Evolutionary conservation across 176 grass and related monocot genomes (phyloP).

Genomic region (Leersia perrieri): DNA sequence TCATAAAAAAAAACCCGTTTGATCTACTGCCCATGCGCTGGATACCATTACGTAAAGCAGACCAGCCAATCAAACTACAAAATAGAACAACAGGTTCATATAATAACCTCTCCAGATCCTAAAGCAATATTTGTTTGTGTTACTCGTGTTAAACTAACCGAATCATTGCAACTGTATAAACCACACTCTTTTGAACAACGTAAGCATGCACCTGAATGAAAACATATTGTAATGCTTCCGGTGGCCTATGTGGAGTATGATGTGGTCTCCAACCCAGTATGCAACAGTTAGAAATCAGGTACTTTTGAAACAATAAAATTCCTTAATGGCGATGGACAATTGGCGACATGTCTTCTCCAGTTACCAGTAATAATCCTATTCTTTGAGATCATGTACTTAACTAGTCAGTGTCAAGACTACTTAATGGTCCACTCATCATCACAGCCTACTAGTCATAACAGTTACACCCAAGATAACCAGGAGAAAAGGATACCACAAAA

Average conservation of each 20-base stretch:
- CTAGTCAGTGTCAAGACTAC: not conserved
- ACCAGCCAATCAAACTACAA: not conserved
- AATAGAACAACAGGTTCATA: not conserved
- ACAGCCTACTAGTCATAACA: not conserved
- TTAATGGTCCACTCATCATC: not conserved
- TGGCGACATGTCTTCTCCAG: not conserved
- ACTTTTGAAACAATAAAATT: not conserved
- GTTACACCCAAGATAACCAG: not conserved
- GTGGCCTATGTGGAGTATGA: conserved; percentile 35
- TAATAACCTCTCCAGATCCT: not conserved
- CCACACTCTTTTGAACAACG: conserved; percentile 4
- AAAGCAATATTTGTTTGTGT: conserved; percentile 17
- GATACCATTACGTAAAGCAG: conserved; percentile 48
- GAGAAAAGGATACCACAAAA: not conserved
- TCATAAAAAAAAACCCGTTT: conserved; percentile 10
- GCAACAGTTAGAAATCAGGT: conserved; percentile 12
- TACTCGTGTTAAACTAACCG: not conserved
- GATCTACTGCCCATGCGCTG: conserved; percentile 29
- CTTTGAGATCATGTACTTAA: conserved; percentile 23
- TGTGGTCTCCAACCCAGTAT: conserved; percentile 25
- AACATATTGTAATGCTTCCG: not conserved
- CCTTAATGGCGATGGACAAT: not conserved
- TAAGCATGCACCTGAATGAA: conserved; percentile 32
- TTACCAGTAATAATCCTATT: conserved; percentile 12
- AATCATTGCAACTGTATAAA: conserved; percentile 23